These are phyloP conservation scores for Phyllosticta citriasiana DNA, from an alignment of 2,329 filamentous ascomycete species.

Conservation along the genomic window DNA sequence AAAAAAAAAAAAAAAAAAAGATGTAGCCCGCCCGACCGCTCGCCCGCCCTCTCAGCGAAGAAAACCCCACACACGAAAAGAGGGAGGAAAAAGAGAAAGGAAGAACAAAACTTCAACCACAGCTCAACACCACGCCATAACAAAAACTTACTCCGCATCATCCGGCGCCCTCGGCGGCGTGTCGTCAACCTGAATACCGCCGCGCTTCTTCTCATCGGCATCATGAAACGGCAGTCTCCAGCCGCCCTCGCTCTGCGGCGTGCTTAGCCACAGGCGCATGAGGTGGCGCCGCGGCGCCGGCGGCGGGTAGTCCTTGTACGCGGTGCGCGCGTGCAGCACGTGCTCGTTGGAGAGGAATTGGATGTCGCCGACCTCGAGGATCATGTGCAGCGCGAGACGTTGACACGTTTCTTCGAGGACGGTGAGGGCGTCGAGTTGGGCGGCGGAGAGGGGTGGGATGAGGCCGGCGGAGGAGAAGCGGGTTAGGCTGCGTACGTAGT, in stretches of 20 bases:
- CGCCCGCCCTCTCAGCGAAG: too few relatives aligned
- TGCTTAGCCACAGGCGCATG: constrained; percentile 75
- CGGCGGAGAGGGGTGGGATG: constrained; percentile 61
- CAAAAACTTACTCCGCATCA: constrained; percentile 56
- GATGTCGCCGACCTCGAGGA: constrained; percentile 78
- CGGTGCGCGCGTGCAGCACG: constrained; percentile 70
- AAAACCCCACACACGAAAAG: too few relatives aligned
- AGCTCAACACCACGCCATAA: too few relatives aligned
- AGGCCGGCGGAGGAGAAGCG: constrained; percentile 64
- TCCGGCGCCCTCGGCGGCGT: constrained; percentile 62
- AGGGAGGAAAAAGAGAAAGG: background rate
- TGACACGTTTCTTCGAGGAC: constrained; percentile 70
- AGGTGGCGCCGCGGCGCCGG: constrained; percentile 65
- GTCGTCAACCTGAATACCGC: constrained; percentile 80
- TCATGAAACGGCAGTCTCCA: constrained; percentile 80
- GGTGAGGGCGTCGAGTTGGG: constrained; percentile 56
- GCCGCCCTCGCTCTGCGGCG: constrained; percentile 71
- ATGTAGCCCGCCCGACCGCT: too few relatives aligned
- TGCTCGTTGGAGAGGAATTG: constrained; percentile 78
- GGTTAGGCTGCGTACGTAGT: constrained; percentile 67
- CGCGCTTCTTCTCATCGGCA: constrained; percentile 72
- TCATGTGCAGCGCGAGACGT: constrained; percentile 68
- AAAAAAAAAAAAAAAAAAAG: too few relatives aligned
- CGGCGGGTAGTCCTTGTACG: constrained; percentile 62
- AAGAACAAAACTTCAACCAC: background rate